A percentile compares a stretch with the other conserved stretches of the same genome.
Conservation (phyloP, 1,139 yeast genomes). For the Saccharomyces hybrid region DNA sequence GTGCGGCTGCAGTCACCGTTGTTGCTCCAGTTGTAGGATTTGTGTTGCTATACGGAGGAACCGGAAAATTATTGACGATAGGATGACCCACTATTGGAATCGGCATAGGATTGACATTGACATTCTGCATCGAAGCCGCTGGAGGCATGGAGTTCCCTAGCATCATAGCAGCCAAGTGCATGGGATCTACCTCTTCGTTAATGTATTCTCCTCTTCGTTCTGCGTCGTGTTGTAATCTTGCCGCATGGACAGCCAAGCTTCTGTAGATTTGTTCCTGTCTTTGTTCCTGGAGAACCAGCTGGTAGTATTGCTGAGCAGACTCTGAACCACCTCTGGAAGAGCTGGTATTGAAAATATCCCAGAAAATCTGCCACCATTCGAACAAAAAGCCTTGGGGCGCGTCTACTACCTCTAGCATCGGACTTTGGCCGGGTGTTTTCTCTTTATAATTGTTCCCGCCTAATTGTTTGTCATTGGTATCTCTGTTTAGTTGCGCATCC, state of each 20-base stretch:
- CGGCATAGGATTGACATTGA: constrained; percentile 1
- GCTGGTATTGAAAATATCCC: constrained; percentile 87
- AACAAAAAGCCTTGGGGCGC: constrained; percentile 81
- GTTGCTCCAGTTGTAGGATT: constrained; percentile 18
- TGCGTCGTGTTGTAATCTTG: constrained; percentile 30
- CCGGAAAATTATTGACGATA: constrained; percentile 2
- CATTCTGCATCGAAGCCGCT: not conserved
- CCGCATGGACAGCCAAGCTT: constrained; percentile 38
- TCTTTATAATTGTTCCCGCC: constrained; percentile 1
- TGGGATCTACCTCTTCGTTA: constrained; percentile 19
- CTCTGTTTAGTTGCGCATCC: constrained; percentile 49
- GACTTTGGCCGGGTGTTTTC: not conserved
- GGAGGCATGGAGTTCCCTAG: constrained; percentile 1
- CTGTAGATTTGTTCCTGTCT: constrained; percentile 49
- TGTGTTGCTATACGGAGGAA: constrained; percentile 15
- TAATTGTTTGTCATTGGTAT: constrained; percentile 5
- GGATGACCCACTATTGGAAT: not conserved
- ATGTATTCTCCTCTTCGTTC: constrained; percentile 26
- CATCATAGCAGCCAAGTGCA: constrained; percentile 14
- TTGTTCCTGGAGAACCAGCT: constrained; percentile 58
- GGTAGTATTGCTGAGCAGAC: constrained; percentile 65
- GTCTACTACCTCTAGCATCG: constrained; percentile 39
- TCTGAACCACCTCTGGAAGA: constrained; percentile 55
- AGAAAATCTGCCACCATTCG: constrained; percentile 96
- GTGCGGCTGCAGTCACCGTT: constrained; percentile 13